Evolutionary conservation across 306 rosid species (phyloP).

Genomic region (Carpinus viminea): DNA sequence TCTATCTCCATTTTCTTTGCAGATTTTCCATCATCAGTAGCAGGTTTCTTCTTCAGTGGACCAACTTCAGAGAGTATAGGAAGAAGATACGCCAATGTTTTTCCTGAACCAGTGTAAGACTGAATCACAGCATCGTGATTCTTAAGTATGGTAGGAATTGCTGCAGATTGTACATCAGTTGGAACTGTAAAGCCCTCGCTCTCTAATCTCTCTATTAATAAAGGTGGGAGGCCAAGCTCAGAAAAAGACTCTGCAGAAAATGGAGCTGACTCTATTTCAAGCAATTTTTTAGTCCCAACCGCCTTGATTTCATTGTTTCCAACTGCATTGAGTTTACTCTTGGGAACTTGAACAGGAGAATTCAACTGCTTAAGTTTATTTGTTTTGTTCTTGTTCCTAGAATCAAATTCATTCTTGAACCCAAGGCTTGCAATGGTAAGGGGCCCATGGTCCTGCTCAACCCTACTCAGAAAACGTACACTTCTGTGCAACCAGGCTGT

Average conservation of each 20-base stretch:
- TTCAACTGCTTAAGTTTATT: constrained; percentile 37
- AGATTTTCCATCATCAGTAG: constrained; percentile 33
- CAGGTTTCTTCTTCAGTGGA: constrained; percentile 46
- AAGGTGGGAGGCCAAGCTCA: constrained; percentile 73
- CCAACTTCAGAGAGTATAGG: constrained; percentile 74
- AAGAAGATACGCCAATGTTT: constrained; percentile 85
- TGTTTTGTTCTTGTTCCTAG: constrained; percentile 27
- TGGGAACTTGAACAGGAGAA: constrained; percentile 40
- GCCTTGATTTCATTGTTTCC: constrained; percentile 41
- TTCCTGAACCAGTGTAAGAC: constrained; percentile 95
- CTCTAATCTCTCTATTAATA: constrained; percentile 69
- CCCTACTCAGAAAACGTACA: constrained; percentile 37
- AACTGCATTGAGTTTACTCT: constrained; percentile 42
- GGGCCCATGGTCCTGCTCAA: constrained; percentile 38
- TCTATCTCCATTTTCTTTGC: constrained; percentile 72
- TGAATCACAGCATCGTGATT: constrained; percentile 82
- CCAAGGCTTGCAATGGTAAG: constrained; percentile 62
- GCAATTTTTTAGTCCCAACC: constrained; percentile 26
- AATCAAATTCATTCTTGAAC: constrained; percentile 41
- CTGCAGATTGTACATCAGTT: constrained; percentile 83
- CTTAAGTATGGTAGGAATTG: constrained; percentile 74
- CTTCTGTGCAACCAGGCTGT: constrained; percentile 51
- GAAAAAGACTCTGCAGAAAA: constrained; percentile 76
- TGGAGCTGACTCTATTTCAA: constrained; percentile 54
- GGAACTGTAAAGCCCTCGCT: constrained; percentile 74